Conservation (phyloP, 345 rosid species). For the Psidium friedrichsthalianum region DNA sequence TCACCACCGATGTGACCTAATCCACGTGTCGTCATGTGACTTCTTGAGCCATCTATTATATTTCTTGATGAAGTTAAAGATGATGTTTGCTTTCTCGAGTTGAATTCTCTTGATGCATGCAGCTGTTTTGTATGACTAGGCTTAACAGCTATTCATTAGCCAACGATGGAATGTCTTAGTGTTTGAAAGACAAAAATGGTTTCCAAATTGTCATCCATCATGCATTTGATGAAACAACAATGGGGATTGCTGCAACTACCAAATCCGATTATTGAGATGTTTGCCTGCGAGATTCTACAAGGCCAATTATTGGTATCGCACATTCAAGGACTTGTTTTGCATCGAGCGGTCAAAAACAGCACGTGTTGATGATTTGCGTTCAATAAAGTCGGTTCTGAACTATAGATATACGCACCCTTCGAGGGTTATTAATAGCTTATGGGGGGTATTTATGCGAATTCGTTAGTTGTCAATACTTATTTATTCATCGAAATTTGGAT, state of each 20-base stretch:
- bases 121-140: no score
- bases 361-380: not conserved
- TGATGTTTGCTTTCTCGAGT: no score
- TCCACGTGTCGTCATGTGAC: no score
- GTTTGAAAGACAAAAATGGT: not conserved
- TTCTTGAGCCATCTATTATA: no score
- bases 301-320: not conserved
- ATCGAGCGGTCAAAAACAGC: not conserved
- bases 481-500: not conserved
- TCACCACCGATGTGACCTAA: not conserved
- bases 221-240: not conserved
- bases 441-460: not conserved
- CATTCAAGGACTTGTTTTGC: not conserved
- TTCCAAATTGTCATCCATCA: not conserved
- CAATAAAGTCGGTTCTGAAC: no score
- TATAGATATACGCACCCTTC: not conserved
- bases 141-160: no score
- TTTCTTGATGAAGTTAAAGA: no score
- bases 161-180: not conserved
- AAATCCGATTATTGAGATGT: not conserved
- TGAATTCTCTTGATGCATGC: no score
- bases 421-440: not conserved
- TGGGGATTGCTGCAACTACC: not conserved
- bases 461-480: not conserved
- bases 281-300: not conserved